Evolutionary conservation across 116 monocot species (phyloP), one percentile per base, ranked within the genome.

Genomic region (Iris pallida): DNA sequence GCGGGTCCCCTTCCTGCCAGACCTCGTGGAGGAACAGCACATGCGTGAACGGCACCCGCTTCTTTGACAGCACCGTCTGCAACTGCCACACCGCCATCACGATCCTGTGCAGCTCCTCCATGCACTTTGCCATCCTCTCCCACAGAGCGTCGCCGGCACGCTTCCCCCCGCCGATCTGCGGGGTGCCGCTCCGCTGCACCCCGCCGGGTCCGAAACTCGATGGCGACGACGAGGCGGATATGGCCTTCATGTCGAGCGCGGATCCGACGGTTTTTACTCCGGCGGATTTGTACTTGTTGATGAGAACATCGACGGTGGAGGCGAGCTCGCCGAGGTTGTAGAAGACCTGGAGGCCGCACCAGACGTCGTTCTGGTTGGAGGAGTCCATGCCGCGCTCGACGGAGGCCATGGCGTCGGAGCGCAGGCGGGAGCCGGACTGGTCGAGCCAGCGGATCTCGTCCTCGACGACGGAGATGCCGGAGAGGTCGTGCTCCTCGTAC

Each of bases 281-380:
- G 0, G 69, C 42, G 7, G 63, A 77, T 75, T 88, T 92, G 71
- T 90, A 93, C 60, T 90, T 92, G 53, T 52, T 67, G 15, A 98
- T 49, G 18, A 98, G 68, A 10, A 66, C 68, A n/a, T 98, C 97
- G 16, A 93, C 93, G 0, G 93, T 75, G 4, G 88, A 81, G 14
- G 80, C 67, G 61, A 98, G 68, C 71, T 98, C 97, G 10, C 93
- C 97, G 16, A 98, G 81, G 53, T 98, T 98, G 83, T 87, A 98
- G 76, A 91, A 98, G 17, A 98, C 97, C 72, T 94, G 87, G 4
- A 98, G 87, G 8, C 97, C 97, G 51, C 87, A 79, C 97, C 93
- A 98, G 16, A 98, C 81, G 64, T 92, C 93, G 55, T 93, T 98
- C 81, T 92, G 97, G 79, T 98, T 90, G 60, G 61, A 74, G 57